A percentile compares a stretch with the other conserved stretches of the same genome.
phyloP scores from a whole-genome alignment of 257 asterid genomes.

The Solanum chilense region DNA sequence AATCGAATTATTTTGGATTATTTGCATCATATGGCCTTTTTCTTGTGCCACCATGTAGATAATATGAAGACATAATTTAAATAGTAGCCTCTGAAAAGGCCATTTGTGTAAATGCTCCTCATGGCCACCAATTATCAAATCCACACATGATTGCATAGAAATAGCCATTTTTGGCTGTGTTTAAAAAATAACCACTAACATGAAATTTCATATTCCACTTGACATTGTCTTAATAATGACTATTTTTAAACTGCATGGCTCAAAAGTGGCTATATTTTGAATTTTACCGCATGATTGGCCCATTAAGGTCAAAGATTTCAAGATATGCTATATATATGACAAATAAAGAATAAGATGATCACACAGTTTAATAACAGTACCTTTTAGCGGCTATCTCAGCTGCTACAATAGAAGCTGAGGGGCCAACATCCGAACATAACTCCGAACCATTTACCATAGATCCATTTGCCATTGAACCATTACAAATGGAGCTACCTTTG shows the following conservation, averaged over 20 bases:
- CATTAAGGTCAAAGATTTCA: neutral
- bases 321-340: neutral
- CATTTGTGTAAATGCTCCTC: neutral
- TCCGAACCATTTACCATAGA: constrained; percentile 34
- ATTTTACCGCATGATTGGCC: neutral
- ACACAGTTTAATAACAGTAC: neutral
- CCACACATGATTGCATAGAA: neutral
- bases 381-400: constrained; percentile 51
- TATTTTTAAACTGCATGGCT: neutral
- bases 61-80: neutral
- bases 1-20: neutral
- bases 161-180: neutral
- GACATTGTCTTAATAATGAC: neutral
- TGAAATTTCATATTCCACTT: neutral
- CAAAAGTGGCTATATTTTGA: neutral
- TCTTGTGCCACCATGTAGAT: neutral
- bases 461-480: constrained; percentile 13
- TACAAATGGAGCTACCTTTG: constrained; percentile 3
- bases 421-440: constrained; percentile 46
- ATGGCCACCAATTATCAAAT: neutral
- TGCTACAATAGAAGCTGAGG: constrained; percentile 81
- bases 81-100: neutral
- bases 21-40: neutral
- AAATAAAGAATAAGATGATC: neutral
- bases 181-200: neutral